Evolutionary conservation across 2,329 filamentous ascomycete species (phyloP), one percentile per base, ranked within the genome.

Genomic region (Akanthomyces dipterigenus): DNA sequence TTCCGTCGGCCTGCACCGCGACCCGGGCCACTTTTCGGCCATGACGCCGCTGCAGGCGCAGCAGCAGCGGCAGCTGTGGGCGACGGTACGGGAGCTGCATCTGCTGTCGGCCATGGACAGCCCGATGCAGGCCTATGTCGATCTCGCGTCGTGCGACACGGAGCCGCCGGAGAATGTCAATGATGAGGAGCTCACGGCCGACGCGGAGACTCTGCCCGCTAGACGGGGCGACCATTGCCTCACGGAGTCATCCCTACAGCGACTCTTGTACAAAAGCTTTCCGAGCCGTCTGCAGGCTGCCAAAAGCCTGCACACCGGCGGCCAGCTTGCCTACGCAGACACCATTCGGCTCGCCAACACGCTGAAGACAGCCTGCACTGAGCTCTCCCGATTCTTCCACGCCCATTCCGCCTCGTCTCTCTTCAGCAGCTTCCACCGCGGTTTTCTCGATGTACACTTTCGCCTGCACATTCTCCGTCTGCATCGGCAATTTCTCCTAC

Each of bases 51-150:
- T 18, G n/a, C 51, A 61, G 14, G 53, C 34, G 2, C 50, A 55
- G 31, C 11, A 50, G 43, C 60, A 54, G 34, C 60, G 60, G 5
- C 50, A 45, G 8, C 53, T 61, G 5, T 61, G 60, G 60, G 50
- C 60, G 36, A 55, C 60, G 14, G 51, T 61, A 11, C 22, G 24
- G 31, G 60, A 61, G 51, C 45, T 61, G 1, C 22, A n/a, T 24
- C 51, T 56, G 5, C 8, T 55, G 6, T 46, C 51, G 2, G 43
- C 51, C 18, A 61, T 55, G 49, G 60, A 61, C 20, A 42, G 43
- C 5, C 43, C 43, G 7, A 49, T 56, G 45, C 51, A 54, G 28
- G 43, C 53, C 3, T 43, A 43, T 7, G 28, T 51, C 3, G 50
- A 56, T 9, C n/a, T 40, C 5, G n/a, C 1, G 2, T 11, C 24